Conservation (phyloP, 805 yeast species). For the Grigorovia yakushimaensis region DNA sequence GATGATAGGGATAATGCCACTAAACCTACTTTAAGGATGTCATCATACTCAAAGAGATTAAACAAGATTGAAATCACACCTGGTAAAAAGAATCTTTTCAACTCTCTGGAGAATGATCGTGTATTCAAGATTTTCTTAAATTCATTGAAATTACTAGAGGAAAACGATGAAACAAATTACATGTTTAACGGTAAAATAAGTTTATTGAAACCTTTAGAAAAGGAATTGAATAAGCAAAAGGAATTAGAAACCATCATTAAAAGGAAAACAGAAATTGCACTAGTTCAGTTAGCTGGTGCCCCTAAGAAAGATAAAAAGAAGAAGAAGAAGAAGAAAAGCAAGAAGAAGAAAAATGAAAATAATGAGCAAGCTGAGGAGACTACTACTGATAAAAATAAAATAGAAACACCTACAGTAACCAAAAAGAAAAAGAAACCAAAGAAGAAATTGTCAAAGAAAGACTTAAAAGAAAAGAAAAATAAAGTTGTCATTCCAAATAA, state of each 20-base stretch:
- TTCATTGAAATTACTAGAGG: conserved; percentile 16
- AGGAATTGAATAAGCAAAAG: conserved; percentile 18
- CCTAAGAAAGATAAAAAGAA: conserved; percentile 16
- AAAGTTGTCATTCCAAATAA: conserved; percentile 8
- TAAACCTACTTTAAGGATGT: conserved; percentile 11
- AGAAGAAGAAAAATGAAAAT: conserved; percentile 7
- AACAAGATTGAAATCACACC: conserved; percentile 1
- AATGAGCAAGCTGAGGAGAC: background rate
- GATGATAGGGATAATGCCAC: conserved; percentile 21
- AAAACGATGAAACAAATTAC: conserved; percentile 13
- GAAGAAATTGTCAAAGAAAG: conserved; percentile 2
- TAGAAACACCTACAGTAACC: conserved; percentile 1
- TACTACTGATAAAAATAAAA: background rate
- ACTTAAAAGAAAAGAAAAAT: background rate
- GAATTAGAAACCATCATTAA: conserved; percentile 11
- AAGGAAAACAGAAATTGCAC: conserved; percentile 17
- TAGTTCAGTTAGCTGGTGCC: conserved; percentile 21
- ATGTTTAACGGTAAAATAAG: conserved; percentile 21
- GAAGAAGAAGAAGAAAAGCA: conserved; percentile 10
- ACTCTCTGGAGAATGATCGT: conserved; percentile 26
- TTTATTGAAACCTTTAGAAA: conserved; percentile 21
- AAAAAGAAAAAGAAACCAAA: conserved; percentile 2
- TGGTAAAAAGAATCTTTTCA: conserved; percentile 16
- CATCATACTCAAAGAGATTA: conserved; percentile 18
- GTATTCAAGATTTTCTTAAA: conserved; percentile 26